Evolutionary conservation across 306 rosid species (phyloP), one percentile per base, ranked within the genome.

Genomic region (Trichosanthes truncata): DNA sequence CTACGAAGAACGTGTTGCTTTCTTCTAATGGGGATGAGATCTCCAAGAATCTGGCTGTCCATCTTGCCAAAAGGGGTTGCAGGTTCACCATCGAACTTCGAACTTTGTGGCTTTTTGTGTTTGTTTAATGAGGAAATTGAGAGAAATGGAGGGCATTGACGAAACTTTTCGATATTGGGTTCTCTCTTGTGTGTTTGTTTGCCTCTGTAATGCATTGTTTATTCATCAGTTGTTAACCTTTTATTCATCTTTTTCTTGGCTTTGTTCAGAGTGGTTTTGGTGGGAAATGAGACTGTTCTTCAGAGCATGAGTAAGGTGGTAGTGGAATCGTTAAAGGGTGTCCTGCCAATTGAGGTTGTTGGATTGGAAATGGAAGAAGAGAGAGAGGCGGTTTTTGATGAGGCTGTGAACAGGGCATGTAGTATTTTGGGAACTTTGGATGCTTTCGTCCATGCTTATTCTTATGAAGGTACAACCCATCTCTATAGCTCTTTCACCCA

Each of bases 11-110:
- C 41, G 94, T 94, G 57, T 71, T 94, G 84, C 82, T 94, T 40
- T 85, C 96, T 41, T 90, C 92, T 11, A 86, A 81, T 41, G 98
- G 88, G 43, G 97, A 94, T 43, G 89, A 85, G 43, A 41, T 94
- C 41, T 92, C 98, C 0, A 79, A 78, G 69, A 89, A 78, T 80
- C 88, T 94, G 18, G 92, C 92, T n/a, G 79, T 87, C 53, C 84
- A 91, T 35, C 83, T 94, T 80, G 98, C 93, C 69, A 86, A 86
- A 78, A 89, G 85, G 78, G 98, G 98, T 11, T 89, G 96, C 98
- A 89, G 97, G 98, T 92, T 13, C n/a, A 9, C 2, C 57, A 78
- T 65, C 77, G 13, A 51, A 40, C 9, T 21, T 66, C 7, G 13
- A 31, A 18, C 23, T 45, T 48, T 6, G 15, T 18, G 23, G 31